Evolutionary conservation across 805 yeast species (phyloP), one percentile per base, ranked within the genome.

Genomic region (Zygoascus ofunaensis): DNA sequence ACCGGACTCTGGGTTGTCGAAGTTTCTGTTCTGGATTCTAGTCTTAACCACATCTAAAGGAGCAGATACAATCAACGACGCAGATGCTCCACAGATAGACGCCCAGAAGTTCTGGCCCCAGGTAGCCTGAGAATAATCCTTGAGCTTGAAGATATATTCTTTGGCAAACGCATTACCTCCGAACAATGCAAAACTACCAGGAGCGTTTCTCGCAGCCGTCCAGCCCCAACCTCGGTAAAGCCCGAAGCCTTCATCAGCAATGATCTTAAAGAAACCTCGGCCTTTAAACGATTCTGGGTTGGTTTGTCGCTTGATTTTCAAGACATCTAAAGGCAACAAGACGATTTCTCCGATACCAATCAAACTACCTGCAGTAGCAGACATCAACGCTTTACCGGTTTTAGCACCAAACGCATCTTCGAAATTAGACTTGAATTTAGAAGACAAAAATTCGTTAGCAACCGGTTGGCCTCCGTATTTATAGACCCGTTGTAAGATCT

Each of bases 201-300:
- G 99, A 2, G 97, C 97, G 64, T 92, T 92, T 77, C 99, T 82
- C 37, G 99, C 99, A 55, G 94, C 94, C 48, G 99, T 92, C 99
- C 99, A 92, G 47, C 97, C 97, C 95, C 97, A 89, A 54, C 99
- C 99, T 63, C 96, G 76, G 71, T 92, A 92, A 55, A 92, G 73
- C 20, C 92, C 87, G 48, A 87, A 74, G 17, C 98, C 97, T 69
- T 92, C 98, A 62, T 92, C 98, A 45, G 72, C 60, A 49, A 92
- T 62, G 59, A 92, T 86, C 66, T 76, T 82, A 54, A 89, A 49
- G 69, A 92, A 89, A 8, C 98, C 97, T 72, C 98, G 84, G 56
- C 99, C 99, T 67, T 80, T 82, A 77, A 92, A 92, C n/a, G 97
- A 72, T 68, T 90, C 98, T n/a, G 99, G 99, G 73, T 92, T 92